Evolutionary conservation across 225 moss, liverwort and hornwort genomes (phyloP).

Genomic region (Polytrichum formosum): DNA sequence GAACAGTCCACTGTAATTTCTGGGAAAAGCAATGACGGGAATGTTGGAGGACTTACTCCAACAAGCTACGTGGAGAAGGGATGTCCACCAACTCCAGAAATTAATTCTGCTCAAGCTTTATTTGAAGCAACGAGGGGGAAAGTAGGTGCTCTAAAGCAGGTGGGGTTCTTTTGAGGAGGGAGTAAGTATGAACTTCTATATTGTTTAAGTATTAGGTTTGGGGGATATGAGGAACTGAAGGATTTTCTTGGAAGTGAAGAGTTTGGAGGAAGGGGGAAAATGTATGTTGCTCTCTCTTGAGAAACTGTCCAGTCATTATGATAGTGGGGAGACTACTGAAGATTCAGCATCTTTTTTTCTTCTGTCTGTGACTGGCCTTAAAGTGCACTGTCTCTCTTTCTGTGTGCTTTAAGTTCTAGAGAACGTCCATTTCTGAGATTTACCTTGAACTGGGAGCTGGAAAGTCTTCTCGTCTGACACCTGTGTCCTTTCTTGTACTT

Average conservation of each 20-base stretch:
- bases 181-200: background rate
- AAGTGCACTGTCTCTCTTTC: too few relatives aligned
- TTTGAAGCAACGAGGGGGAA: constrained; percentile 53
- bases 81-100: constrained; percentile 20
- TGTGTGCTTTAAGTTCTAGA: too few relatives aligned
- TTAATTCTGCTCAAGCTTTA: constrained; percentile 26
- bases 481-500: too few relatives aligned
- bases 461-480: too few relatives aligned
- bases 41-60: constrained; percentile 18
- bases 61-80: constrained; percentile 32
- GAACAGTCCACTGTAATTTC: constrained; percentile 15
- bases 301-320: too few relatives aligned
- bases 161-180: constrained; percentile 29
- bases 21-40: constrained; percentile 13
- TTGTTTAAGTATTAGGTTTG: constrained; percentile 9
- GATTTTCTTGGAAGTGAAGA: constrained; percentile 5
- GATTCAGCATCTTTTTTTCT: too few relatives aligned
- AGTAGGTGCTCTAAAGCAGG: constrained; percentile 67
- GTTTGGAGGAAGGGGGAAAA: constrained; percentile 7
- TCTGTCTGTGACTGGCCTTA: too few relatives aligned
- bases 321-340: too few relatives aligned
- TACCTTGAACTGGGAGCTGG: too few relatives aligned
- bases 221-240: background rate
- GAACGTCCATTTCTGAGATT: too few relatives aligned
- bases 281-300: background rate